phyloP scores from a whole-genome alignment of 331 rosid genomes.

The Dryas integrifolia region DNA sequence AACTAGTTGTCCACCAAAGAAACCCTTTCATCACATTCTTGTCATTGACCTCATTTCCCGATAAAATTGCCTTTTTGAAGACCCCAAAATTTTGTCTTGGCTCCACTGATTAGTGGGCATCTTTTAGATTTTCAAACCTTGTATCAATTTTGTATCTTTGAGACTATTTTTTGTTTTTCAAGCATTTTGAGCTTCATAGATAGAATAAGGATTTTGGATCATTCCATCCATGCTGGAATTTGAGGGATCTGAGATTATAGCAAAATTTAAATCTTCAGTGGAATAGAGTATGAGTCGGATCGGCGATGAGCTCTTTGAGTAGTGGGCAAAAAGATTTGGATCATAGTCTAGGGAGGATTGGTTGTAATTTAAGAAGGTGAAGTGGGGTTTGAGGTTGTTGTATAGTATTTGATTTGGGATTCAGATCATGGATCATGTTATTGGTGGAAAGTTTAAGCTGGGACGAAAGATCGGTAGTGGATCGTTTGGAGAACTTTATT shows the following conservation, averaged over 20 bases:
- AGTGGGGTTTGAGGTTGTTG: constrained; percentile 27
- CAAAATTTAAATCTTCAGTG: constrained; percentile 14
- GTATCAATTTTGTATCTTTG: constrained; percentile 28
- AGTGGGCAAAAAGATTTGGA: constrained; percentile 9
- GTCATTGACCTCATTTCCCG: neutral
- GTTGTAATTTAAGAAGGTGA: constrained; percentile 34
- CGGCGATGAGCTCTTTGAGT: constrained; percentile 28
- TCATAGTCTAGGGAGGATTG: constrained; percentile 25
- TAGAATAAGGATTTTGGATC: constrained; percentile 34
- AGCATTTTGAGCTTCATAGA: constrained; percentile 22
- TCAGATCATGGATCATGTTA: constrained; percentile 80
- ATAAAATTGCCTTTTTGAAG: constrained; percentile 28
- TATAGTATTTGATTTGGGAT: constrained; percentile 34
- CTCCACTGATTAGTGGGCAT: constrained; percentile 28
- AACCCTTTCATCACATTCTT: constrained; percentile 12
- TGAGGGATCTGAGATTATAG: constrained; percentile 55
- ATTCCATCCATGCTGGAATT: constrained; percentile 21
- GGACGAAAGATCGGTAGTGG: constrained; percentile 97
- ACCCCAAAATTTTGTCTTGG: constrained; percentile 32
- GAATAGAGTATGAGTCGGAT: constrained; percentile 18
- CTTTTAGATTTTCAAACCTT: constrained; percentile 30
- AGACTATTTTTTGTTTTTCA: neutral
- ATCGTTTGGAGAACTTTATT: constrained; percentile 90
- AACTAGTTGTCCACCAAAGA: constrained; percentile 1
- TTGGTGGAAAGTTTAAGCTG: constrained; percentile 93